Conservation (phyloP, 192 early-diverging fungal genomes). For the Rhizoclosmatium sp. region DNA sequence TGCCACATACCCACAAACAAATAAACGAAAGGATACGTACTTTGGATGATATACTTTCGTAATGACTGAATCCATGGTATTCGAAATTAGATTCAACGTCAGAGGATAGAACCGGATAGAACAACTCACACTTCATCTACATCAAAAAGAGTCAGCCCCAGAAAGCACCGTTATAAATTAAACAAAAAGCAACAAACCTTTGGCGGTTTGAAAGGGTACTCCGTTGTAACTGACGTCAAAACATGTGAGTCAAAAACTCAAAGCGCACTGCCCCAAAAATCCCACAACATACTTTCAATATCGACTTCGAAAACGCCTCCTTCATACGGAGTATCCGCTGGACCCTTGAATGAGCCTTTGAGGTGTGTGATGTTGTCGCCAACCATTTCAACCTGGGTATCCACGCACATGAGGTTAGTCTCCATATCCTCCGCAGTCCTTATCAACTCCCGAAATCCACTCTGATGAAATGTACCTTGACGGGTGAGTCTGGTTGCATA, state of each 20-base stretch:
- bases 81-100: not conserved
- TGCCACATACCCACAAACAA: not conserved
- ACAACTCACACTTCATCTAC: conserved; percentile 49
- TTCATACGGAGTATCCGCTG: conserved; percentile 59
- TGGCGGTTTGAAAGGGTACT: conserved; percentile 57
- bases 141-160: conserved; percentile 11
- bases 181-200: conserved; percentile 40
- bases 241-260: conserved; percentile 6
- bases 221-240: conserved; percentile 50
- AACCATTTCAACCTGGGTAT: conserved; percentile 40
- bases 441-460: not conserved
- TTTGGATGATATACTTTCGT: conserved; percentile 67
- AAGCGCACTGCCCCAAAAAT: not conserved
- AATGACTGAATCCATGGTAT: conserved; percentile 31
- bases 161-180: no score
- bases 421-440: not conserved
- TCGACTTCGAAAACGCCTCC: conserved; percentile 40
- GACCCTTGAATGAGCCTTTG: conserved; percentile 56
- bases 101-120: not conserved
- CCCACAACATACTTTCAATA: conserved; percentile 27
- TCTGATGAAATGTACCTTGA: conserved; percentile 28
- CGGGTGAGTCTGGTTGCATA: conserved; percentile 35
- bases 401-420: not conserved
- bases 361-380: conserved; percentile 44
- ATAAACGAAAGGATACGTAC: conserved; percentile 21